Evolutionary conservation across 495 filamentous ascomycete species (phyloP), one percentile per base, ranked within the genome.

Genomic region (Aspergillus mulundensis): DNA sequence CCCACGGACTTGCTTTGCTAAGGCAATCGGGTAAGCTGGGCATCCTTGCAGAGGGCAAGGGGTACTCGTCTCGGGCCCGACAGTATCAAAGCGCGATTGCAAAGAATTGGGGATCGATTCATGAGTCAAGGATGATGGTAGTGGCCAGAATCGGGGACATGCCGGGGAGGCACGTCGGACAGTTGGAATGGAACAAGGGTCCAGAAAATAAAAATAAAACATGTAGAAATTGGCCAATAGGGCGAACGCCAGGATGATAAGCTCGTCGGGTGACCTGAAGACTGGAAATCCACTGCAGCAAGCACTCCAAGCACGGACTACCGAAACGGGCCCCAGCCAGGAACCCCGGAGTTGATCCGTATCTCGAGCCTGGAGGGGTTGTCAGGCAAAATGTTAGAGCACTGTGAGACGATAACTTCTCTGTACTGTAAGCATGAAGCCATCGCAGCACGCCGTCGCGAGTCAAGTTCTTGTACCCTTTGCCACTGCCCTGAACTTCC

Each of bases 181-280:
- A 2, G 23, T 44, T 16, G 23, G 23, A 23, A 18, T 23, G 19
- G 19, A 44, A 44, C 23, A 11, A 23, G 23, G 42, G 11, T 44
- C 19, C 19, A 21, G 16, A 36, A 43, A 49, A 50, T 42, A 23
- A 24, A 49, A 43, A 57, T 43, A 38, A 50, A 50, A 10, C 10
- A 43, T 46, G 53, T 7, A 57, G 46, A 23, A 21, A 45, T 45
- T 50, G 54, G 25, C 54, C 54, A 57, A 57, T 57, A 18, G 28
- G 24, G 24, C 18, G 11, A 28, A 40, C 4, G 20, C 15, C 8
- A 30, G 12, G 2, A 57, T 57, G 7, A 57, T 57, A 57, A 57
- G 54, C 54, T 57, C 43, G 54, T 50, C 51, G 51, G 51, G 51
- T 53, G 51, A 53, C 51, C 51, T 53, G 28, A 25, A 28, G 14